Evolutionary conservation across 371 early-diverging fungal species (phyloP), one percentile per base, ranked within the genome.

Genomic region (Gilbertella persicaria): DNA sequence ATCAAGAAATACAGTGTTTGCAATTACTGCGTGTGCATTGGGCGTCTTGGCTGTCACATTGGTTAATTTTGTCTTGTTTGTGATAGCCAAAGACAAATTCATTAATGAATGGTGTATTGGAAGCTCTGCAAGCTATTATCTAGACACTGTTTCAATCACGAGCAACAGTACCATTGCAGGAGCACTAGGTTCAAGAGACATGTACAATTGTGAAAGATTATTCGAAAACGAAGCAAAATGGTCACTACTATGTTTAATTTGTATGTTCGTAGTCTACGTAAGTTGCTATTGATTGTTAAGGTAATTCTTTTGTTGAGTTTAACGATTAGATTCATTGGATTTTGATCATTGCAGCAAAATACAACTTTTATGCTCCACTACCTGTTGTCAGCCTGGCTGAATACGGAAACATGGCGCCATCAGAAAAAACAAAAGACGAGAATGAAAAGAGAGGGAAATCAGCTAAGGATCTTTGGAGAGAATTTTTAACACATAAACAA

Each of bases 141-240:
- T 60, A 7, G 23, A 42, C 13, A 37, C 20, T 1, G 26, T 25
- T 10, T 17, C 13, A 39, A 30, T 29, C n/a, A 55, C 16, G 23
- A 53, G 37, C 35, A 33, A 7, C n/a, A 40, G 38, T 23, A 23
- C 47, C 44, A 29, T 29, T 17, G 36, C 23, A 10, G 30, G 21
- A 23, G 25, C 23, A 5, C 17, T 57, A 10, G 45, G 24, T 3
- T 35, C 45, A 13, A 42, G 10, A 0, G 73, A 74, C 33, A 66
- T 60, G n/a, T 78, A 72, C 43, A 74, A 78, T 23, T 78, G 78
- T 19, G 50, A 67, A 26, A 64, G 68, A 26, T 19, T 78, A n/a
- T 74, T 53, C 33, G 38, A 68, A 21, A 68, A 70, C 42, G 73
- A 78, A 54, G 25, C 70, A 20, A 78, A 78, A 47, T 78, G 75